Percentiles rank a stretch among this genome's conserved stretches.
Conservation (phyloP, 1,284 basidiomycete genomes). For the Sporisorium scitamineum region DNA sequence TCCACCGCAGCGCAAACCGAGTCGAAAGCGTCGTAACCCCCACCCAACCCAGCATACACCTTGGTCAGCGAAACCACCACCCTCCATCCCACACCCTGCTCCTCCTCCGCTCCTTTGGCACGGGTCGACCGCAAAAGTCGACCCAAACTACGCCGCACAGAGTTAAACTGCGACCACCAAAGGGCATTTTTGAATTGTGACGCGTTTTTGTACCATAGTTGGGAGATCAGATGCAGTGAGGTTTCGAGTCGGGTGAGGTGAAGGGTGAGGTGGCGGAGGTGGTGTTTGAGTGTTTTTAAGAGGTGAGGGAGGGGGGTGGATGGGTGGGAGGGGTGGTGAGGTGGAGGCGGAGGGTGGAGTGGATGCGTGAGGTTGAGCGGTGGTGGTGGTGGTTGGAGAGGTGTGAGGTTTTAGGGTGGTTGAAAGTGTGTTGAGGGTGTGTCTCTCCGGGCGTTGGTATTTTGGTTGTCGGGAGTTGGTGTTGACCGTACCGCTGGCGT, state of each 20-base stretch:
- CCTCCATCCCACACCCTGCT: too few relatives aligned
- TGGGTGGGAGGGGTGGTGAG: not conserved
- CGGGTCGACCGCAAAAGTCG: not conserved
- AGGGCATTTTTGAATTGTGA: constrained; percentile 29
- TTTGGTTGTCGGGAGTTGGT: not conserved
- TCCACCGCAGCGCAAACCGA: too few relatives aligned
- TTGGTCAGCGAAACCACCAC: not conserved
- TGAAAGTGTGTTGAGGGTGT: too few relatives aligned
- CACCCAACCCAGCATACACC: constrained; percentile 14
- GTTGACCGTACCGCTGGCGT: not conserved
- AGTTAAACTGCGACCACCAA: constrained; percentile 24
- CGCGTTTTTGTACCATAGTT: constrained; percentile 43
- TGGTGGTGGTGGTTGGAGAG: too few relatives aligned
- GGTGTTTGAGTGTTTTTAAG: constrained; percentile 8
- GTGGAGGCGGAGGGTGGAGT: not conserved
- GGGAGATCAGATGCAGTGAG: constrained; percentile 12
- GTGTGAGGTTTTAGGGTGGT: not conserved
- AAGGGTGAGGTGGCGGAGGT: constrained; percentile 2
- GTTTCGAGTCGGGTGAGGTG: not conserved
- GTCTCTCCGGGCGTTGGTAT: not conserved
- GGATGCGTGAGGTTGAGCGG: not conserved
- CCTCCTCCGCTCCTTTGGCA: not conserved
- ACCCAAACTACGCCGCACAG: constrained; percentile 2
- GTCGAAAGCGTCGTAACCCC: not conserved
- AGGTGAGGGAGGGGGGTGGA: not conserved